phyloP scores from a whole-genome alignment of 371 early-diverging fungal genomes.

The Circinella umbellata region DNA sequence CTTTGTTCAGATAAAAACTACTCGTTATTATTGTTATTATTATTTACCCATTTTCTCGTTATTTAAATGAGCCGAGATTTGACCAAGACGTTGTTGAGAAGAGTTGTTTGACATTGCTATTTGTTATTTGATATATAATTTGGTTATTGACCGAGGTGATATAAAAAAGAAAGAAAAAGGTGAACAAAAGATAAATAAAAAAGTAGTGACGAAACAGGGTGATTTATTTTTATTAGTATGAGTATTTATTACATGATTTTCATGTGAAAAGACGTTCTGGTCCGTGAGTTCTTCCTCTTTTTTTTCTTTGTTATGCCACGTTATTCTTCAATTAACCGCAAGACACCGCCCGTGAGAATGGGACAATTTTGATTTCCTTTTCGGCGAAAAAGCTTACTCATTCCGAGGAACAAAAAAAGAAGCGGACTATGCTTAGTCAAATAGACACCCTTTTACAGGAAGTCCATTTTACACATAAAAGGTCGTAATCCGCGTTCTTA shows the following conservation, averaged over 20 bases:
- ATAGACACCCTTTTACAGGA: background rate
- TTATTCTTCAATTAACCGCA: background rate
- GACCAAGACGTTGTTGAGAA: constrained; percentile 26
- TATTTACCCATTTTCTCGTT: constrained; percentile 6
- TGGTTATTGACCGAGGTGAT: background rate
- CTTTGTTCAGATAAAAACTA: no score
- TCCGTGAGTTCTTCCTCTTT: constrained; percentile 4
- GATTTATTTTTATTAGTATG: background rate
- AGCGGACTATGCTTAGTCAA: background rate
- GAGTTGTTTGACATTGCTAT: constrained; percentile 5
- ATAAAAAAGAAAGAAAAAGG: background rate
- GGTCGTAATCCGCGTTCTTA: no score
- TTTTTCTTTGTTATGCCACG: background rate
- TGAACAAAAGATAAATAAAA: background rate
- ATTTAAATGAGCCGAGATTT: constrained; percentile 25
- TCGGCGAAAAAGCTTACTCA: background rate
- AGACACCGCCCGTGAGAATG: constrained; percentile 1
- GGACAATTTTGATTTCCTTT: background rate
- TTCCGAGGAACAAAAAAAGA: constrained; percentile 1
- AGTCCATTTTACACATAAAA: no score
- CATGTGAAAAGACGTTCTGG: constrained; percentile 5
- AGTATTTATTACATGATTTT: constrained; percentile 2
- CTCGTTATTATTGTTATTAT: background rate
- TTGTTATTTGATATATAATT: background rate
- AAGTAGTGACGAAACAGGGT: background rate